phyloP scores from a whole-genome alignment of 306 rosid species.

The Hippophae gyantsensis region DNA sequence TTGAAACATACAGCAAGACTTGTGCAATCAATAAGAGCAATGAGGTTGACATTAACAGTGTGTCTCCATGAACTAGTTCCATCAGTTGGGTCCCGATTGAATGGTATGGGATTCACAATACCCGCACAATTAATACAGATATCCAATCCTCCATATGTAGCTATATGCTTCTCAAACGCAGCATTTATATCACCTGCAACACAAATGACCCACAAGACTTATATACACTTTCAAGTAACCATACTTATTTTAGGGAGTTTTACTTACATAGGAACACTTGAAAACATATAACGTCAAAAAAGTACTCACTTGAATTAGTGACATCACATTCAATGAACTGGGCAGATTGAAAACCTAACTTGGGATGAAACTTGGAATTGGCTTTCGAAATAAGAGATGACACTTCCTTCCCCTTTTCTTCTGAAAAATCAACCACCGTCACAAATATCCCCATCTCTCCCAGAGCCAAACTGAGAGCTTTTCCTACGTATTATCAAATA shows the following conservation, averaged over 20 bases:
- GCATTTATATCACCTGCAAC: conserved; percentile 53
- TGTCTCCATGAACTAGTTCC: conserved; percentile 67
- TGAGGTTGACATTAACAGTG: conserved; percentile 51
- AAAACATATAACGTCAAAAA: neutral
- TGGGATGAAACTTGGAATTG: conserved; percentile 55
- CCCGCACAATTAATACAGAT: conserved; percentile 83
- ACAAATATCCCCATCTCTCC: conserved; percentile 79
- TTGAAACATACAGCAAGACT: conserved; percentile 58
- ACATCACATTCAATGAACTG: conserved; percentile 67
- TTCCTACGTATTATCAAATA: conserved; percentile 41
- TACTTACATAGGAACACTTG: neutral
- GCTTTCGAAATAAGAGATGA: conserved; percentile 39
- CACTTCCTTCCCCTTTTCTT: conserved; percentile 61
- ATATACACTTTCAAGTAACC: no score
- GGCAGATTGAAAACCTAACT: conserved; percentile 46
- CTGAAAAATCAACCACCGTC: conserved; percentile 76
- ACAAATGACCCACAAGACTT: neutral
- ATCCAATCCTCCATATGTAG: conserved; percentile 76
- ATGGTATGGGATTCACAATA: conserved; percentile 32
- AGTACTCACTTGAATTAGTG: conserved; percentile 45
- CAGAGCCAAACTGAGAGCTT: conserved; percentile 69
- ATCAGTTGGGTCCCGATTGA: conserved; percentile 54
- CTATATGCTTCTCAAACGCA: conserved; percentile 68
- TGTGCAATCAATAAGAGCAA: conserved; percentile 55
- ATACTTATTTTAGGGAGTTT: no score